phyloP scores from a whole-genome alignment of 345 rosid genomes.

The Melaleuca alternifolia region DNA sequence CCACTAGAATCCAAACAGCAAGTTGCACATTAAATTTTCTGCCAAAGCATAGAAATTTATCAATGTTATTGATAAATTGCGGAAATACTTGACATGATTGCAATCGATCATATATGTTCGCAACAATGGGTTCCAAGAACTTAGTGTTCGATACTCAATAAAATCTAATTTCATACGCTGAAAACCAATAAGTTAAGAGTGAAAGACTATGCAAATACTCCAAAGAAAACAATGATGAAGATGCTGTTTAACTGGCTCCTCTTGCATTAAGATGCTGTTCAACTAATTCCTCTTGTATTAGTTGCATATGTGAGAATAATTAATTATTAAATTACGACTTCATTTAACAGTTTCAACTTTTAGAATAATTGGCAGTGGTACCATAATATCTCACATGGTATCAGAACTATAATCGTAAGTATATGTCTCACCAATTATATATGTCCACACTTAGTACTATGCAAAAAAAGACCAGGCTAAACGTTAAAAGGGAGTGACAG shows the following conservation, averaged over 20 bases:
- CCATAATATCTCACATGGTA: no score
- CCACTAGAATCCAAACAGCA: neutral
- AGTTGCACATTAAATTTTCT: neutral
- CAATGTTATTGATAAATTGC: neutral
- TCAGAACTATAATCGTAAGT: no score
- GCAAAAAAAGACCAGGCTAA: no score
- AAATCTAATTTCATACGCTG: neutral
- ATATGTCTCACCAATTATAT: no score
- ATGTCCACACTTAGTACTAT: no score
- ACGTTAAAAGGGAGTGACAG: no score
- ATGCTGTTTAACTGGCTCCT: neutral
- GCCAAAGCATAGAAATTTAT: neutral
- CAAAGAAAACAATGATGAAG: neutral
- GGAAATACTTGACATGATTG: neutral
- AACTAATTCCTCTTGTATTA: neutral
- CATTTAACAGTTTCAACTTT: no score
- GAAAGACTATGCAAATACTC: neutral
- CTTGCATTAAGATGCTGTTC: neutral
- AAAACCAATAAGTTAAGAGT: neutral
- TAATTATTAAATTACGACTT: no score
- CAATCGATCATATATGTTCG: neutral
- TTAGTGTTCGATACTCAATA: neutral
- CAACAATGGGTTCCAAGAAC: neutral
- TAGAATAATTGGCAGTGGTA: no score
- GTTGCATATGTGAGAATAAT: neutral